Evolutionary conservation across 306 rosid genomes (phyloP).

Genomic region (Corylus avellana): DNA sequence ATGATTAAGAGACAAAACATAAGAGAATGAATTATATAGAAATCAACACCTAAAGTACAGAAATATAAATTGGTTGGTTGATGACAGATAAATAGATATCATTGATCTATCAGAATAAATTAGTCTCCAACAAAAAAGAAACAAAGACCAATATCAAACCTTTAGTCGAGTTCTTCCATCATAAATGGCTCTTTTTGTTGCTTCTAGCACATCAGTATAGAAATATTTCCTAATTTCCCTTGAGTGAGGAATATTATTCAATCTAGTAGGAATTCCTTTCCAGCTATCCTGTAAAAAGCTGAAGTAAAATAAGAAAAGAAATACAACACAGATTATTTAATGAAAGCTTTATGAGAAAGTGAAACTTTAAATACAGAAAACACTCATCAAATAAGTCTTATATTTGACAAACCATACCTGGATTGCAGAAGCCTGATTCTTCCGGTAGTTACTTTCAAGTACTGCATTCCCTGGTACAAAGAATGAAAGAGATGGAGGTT

Average conservation of each 20-base stretch:
- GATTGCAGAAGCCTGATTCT: slow-evolving; percentile 42
- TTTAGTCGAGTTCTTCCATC: slow-evolving; percentile 75
- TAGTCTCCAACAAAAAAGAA: not conserved
- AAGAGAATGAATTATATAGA: not conserved
- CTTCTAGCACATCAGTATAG: slow-evolving; percentile 78
- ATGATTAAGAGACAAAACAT: not conserved
- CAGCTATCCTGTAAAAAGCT: slow-evolving; percentile 75
- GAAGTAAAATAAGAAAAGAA: slow-evolving; percentile 43
- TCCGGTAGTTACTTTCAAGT: slow-evolving; percentile 34
- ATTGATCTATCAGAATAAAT: not conserved
- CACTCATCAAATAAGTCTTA: slow-evolving; percentile 18
- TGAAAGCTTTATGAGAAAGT: slow-evolving; percentile 4
- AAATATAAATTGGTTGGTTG: not conserved
- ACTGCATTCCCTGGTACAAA: slow-evolving; percentile 52
- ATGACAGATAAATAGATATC: not conserved
- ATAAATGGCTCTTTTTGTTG: slow-evolving; percentile 67
- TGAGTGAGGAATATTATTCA: slow-evolving; percentile 94
- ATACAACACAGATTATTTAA: slow-evolving; percentile 17
- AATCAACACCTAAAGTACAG: not conserved
- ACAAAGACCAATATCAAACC: slow-evolving; percentile 38
- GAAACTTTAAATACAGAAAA: not conserved
- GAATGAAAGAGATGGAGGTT: slow-evolving; percentile 15
- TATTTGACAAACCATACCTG: slow-evolving; percentile 41
- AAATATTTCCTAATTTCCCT: slow-evolving; percentile 88
- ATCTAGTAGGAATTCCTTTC: slow-evolving; percentile 95